Base-by-base conservation (phyloP, 331 rosid species). In the Rhamnella rubrinervis region DNA sequence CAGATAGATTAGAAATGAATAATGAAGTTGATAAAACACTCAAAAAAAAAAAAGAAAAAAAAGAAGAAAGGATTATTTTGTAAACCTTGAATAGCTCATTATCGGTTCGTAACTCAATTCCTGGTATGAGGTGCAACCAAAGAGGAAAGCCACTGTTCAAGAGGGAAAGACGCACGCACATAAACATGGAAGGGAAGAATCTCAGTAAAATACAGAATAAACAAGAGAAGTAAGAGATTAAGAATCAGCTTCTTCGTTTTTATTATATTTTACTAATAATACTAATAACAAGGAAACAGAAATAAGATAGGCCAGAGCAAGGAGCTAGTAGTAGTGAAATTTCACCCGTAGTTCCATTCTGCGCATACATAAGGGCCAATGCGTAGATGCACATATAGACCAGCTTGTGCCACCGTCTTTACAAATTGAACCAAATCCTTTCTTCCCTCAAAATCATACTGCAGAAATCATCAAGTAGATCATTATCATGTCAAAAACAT, bases 321-420 rank as follows among this genome's bases (percentile, higher is more conserved):
- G 18, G 19, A 53, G 58, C 15, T 25, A 57, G 61, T 21, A 11
- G 16, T 6, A 11, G 9, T 21, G 28, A 21, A 39, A 57, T 50
- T 68, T 75, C 82, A 95, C 99, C 99, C 99, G 1, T 91, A 95
- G 81, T 95, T 91, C 97, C 99, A 95, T 76, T 95, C 99, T 17
- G 99, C 99, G 63, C 99, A 95, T 1, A 76, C 99, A 17, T 95
- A 95, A 15, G 97, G 99, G 60, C 99, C 99, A 70, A 95, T 91
- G 66, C 97, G 89, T 10, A 95, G 91, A 83, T 87, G 96, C 66
- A 83, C 92, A 68, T 89, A 91, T 11, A 89, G 81, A 31, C 96
- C 99, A 16, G 93, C 96, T 49, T 82, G 96, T 61, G 85, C 97
- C 4, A 91, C 96, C 37, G 84, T 56, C 81, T 91, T 95, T 71